Evolutionary conservation across 2,329 filamentous ascomycete species (phyloP).

Genomic region (Zymoseptoria passerinii): DNA sequence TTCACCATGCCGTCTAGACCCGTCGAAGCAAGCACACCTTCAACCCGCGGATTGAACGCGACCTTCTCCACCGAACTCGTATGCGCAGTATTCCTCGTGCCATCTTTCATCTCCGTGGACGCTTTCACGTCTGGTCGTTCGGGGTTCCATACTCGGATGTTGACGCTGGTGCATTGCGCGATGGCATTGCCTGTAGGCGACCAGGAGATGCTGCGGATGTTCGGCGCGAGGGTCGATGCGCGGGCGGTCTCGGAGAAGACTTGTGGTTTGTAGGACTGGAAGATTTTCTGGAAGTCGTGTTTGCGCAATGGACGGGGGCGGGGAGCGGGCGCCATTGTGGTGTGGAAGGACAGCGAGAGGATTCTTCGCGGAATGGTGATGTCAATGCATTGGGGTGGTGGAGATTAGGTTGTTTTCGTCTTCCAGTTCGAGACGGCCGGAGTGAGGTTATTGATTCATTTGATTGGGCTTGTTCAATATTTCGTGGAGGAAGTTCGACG

Average conservation of each 20-base stretch:
- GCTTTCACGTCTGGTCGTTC: constrained; percentile 65
- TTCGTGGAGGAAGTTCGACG: background rate
- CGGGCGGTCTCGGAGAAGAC: constrained; percentile 46
- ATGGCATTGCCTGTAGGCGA: constrained; percentile 76
- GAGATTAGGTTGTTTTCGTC: background rate
- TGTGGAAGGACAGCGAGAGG: background rate
- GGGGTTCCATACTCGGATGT: constrained; percentile 72
- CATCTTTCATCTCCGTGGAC: constrained; percentile 61
- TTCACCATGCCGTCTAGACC: constrained; percentile 66
- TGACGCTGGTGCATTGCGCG: constrained; percentile 68
- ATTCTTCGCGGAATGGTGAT: background rate
- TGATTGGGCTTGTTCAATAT: background rate
- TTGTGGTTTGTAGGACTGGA: constrained; percentile 61
- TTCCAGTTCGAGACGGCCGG: background rate
- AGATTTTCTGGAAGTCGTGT: constrained; percentile 59
- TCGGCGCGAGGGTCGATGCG: constrained; percentile 25
- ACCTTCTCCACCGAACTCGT: constrained; percentile 64
- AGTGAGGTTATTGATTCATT: background rate
- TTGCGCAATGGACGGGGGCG: constrained; percentile 55
- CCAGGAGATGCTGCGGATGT: constrained; percentile 57
- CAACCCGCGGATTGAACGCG: constrained; percentile 67
- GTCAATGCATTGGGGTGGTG: background rate
- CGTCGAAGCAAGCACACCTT: constrained; percentile 67
- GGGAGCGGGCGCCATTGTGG: constrained; percentile 32
- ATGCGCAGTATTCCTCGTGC: constrained; percentile 15